These are phyloP conservation scores for Diaporthe humulicola DNA, from an alignment of 2,329 filamentous ascomycete genomes.

Conservation along the genomic window DNA sequence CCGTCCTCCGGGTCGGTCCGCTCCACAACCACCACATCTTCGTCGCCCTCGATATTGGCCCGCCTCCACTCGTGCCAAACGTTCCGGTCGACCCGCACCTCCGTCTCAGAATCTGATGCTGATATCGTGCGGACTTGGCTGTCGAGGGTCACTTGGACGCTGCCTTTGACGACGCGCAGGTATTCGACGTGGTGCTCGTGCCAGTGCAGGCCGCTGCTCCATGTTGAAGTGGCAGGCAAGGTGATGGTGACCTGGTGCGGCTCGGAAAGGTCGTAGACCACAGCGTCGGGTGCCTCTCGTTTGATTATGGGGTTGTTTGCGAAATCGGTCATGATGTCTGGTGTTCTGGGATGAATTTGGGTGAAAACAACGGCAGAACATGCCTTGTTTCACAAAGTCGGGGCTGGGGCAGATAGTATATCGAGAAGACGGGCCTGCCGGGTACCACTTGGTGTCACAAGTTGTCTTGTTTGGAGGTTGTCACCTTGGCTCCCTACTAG, in stretches of 20 bases:
- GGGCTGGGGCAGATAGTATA: background rate
- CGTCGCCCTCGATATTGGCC: slow-evolving; percentile 47
- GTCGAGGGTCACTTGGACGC: slow-evolving; percentile 47
- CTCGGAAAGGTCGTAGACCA: slow-evolving; percentile 51
- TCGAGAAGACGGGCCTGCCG: background rate
- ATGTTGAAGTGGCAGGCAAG: slow-evolving; percentile 57
- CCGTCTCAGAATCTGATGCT: slow-evolving; percentile 43
- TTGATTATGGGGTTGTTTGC: slow-evolving; percentile 33
- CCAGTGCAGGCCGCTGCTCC: slow-evolving; percentile 64
- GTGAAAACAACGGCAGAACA: background rate
- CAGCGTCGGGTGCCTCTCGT: slow-evolving; percentile 34
- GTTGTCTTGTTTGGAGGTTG: background rate
- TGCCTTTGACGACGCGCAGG: slow-evolving; percentile 56
- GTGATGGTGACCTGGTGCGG: slow-evolving; percentile 56
- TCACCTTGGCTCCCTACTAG: background rate
- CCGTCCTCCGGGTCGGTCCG: slow-evolving; percentile 61
- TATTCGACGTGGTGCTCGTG: slow-evolving; percentile 62
- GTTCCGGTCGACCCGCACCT: slow-evolving; percentile 52
- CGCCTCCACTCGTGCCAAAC: slow-evolving; percentile 62
- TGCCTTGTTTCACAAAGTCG: background rate
- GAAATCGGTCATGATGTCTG: slow-evolving; percentile 18
- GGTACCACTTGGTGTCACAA: background rate
- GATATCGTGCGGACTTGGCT: slow-evolving; percentile 40
- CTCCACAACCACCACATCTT: slow-evolving; percentile 59
- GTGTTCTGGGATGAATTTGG: no score